Evolutionary conservation across 2,329 filamentous ascomycete species (phyloP).

Genomic region (Beauveria bassiana): DNA sequence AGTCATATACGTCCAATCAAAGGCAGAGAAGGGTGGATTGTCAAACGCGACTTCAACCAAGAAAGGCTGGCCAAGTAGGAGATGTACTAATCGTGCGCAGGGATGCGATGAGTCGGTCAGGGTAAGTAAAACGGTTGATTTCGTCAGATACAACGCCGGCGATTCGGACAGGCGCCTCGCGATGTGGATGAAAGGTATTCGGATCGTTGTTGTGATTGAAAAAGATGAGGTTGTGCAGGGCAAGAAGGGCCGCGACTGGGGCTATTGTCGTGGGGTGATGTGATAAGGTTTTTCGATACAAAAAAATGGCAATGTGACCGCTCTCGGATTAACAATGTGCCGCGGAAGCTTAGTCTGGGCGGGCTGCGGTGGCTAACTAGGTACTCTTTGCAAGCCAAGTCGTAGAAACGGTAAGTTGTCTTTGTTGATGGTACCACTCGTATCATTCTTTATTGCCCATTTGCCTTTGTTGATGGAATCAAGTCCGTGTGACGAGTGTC

Average conservation of each 20-base stretch:
- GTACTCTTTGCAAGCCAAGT: neutral
- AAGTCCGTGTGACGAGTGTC: too few species aligned
- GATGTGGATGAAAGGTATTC: neutral
- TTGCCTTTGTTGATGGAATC: too few species aligned
- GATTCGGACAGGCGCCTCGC: neutral
- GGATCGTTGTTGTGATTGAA: neutral
- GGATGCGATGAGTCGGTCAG: neutral
- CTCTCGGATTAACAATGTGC: conserved; percentile 3
- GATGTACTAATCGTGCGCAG: conserved; percentile 5
- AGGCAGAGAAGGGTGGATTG: neutral
- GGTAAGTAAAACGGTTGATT: too few species aligned
- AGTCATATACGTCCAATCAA: conserved; percentile 2
- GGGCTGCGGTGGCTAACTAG: neutral
- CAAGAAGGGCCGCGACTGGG: neutral
- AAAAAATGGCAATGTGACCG: conserved; percentile 8
- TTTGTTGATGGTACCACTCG: too few species aligned
- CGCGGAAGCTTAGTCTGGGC: neutral
- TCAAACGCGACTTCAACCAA: neutral
- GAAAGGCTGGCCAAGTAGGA: neutral
- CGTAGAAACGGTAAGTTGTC: too few species aligned
- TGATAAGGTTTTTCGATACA: neutral
- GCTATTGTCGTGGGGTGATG: neutral
- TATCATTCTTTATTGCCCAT: too few species aligned
- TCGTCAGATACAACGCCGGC: neutral
- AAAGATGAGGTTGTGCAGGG: neutral